A percentile compares a stretch with the other conserved stretches of the same genome.
Evolutionary conservation across 1,284 basidiomycete genomes (phyloP).

Genomic region (Pyrrhoderma lamaoense): DNA sequence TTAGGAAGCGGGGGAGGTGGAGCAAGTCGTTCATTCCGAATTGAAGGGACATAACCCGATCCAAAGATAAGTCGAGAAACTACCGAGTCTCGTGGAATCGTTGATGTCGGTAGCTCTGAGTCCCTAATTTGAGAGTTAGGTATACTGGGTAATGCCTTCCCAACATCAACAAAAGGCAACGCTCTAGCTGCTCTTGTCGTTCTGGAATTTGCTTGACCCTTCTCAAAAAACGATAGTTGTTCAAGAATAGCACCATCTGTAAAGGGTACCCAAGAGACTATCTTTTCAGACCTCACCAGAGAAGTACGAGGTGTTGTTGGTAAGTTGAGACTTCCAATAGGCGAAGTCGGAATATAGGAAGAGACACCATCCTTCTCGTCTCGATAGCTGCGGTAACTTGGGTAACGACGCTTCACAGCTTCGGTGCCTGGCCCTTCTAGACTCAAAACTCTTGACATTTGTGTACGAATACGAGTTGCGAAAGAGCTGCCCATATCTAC

Average conservation of each 20-base stretch:
- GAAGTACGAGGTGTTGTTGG: background rate
- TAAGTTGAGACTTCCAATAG: conserved; percentile 8
- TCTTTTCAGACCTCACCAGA: background rate
- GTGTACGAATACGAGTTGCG: conserved; percentile 8
- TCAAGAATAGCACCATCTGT: background rate
- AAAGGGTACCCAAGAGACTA: conserved; percentile 6
- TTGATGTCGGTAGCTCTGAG: conserved; percentile 4
- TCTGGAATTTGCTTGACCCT: too few species aligned
- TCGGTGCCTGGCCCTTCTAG: background rate
- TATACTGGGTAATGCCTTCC: too few species aligned
- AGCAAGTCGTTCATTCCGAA: background rate
- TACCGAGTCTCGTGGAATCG: conserved; percentile 3
- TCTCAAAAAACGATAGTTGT: too few species aligned
- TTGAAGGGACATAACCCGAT: conserved; percentile 11
- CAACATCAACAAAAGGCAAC: too few species aligned
- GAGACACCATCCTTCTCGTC: conserved; percentile 11
- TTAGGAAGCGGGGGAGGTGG: background rate
- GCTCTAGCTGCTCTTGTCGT: too few species aligned
- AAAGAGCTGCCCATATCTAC: conserved; percentile 18
- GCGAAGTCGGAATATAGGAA: conserved; percentile 11
- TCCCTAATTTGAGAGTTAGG: background rate
- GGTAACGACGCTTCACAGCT: conserved; percentile 3
- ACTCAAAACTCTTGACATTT: conserved; percentile 1
- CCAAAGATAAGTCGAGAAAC: conserved; percentile 10
- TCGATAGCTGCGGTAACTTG: conserved; percentile 13